Base-by-base conservation (phyloP, 202 grass and related monocot genomes). In the Setaria italica region DNA sequence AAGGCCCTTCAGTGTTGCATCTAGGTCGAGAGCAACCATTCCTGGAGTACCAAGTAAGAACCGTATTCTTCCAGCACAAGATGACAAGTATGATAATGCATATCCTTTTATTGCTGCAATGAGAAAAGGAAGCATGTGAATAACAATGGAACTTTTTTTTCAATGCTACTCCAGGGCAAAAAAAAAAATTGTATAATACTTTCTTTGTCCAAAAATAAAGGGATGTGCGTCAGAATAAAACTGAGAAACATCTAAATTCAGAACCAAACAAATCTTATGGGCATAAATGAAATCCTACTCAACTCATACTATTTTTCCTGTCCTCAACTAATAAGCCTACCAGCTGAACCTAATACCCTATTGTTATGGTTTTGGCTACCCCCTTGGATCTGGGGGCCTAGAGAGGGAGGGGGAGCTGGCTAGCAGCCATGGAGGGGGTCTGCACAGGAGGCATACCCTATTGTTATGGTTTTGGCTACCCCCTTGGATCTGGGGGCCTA, bases 41-140 rank as follows among this genome's bases (percentile, higher is more conserved):
- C 96, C 96, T 62, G 96, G 96, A 85, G 96, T 95, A 55, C 96
- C 96, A 88, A 99, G 90, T 86, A 99, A 95, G 86, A 95, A 99
- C 51, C 96, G 88, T 79, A 95, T 99, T 81, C 96, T 93, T 87
- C 91, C 91, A 66, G 91, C 96, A 91, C 89, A 81, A 89, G 93
- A 87, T 86, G 90, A 94, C 85, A 99, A 89, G 87, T 95, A 99
- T 77, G 96, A 99, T 70, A 99, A 84, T 69, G 96, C 96, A 80
- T 94, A 95, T 59, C 96, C 93, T 85, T 94, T 99, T 90, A 99
- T 95, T 74, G 93, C 96, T 95, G 91, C 78, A 89, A 89, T 85
- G 7, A 86, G 79, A 83, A 69, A 73, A 74, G 51, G 76, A 74
- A 78, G 39, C 53, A 75, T 66, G 46, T 54, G 51, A 57, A 63